Evolutionary conservation across 2,329 filamentous ascomycete species (phyloP), one percentile per base, ranked within the genome.

Genomic region (Ambrosiella cleistominuta): DNA sequence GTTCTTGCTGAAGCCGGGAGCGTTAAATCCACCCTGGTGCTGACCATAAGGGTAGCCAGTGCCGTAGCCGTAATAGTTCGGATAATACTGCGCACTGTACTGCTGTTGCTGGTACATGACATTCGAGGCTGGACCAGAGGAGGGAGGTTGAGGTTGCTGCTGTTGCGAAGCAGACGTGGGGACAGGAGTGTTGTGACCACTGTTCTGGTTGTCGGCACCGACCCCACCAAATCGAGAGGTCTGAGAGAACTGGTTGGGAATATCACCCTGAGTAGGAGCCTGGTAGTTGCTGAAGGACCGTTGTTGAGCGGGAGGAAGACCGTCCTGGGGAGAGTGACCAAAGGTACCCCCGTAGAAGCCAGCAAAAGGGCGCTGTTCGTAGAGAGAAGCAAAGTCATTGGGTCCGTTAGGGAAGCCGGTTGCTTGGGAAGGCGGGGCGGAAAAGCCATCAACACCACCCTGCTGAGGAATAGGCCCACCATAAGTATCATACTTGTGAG

Each of bases 141-240:
- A 69, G 47, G 72, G 72, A n/a, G 65, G 69, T 37, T 67, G 69
- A 59, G 67, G 70, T 64, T 72, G 70, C 63, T 77, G 75, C 62
- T 72, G 70, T 64, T 79, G 78, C 52, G 71, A 72, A 66, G 79
- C 78, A 9, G 72, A 71, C 45, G 83, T 77, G 36, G 90, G 89
- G 72, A 94, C 93, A 40, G 91, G 90, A 1, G 90, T 96, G 65
- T 85, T 91, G 69, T 93, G 85, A 50, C 89, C 91, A 68, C 88
- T 95, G 73, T 85, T 88, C 66, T 89, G 86, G 62, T 80, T 78
- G 58, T 95, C 88, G 62, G 81, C 75, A 61, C 76, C 72, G 37
- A 75, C 74, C 63, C 72, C 74, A 37, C 76, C 76, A 50, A 82
- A 83, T 57, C 81, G 78, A 3, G 80, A 77, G 63, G 76, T 86